Base-by-base conservation (phyloP, 257 asterid genomes). In the Rubia yunnanensis region DNA sequence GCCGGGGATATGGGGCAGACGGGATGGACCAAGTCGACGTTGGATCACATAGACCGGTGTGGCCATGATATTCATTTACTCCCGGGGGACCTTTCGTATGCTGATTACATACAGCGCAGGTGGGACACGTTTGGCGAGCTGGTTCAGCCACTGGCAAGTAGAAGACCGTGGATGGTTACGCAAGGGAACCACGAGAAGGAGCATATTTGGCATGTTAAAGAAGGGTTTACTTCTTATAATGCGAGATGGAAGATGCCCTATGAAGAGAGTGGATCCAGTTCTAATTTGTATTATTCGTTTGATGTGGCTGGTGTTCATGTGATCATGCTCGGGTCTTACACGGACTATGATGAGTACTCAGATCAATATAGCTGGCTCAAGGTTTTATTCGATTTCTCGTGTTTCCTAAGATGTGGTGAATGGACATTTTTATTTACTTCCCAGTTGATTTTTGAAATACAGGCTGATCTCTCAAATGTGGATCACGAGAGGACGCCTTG, bases 121-220 rank as follows among this genome's bases (percentile, higher is more conserved):
- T 94, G 99, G 99, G 99, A 94, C 78, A 85, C 98, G 0, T 94
- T 88, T 48, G 99, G 99, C 28, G 82, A 85, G 78, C 83, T 94
- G 62, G 95, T 94, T 70, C 88, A 94, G 83, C 99, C 96, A 3
- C 88, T 90, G 59, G 99, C 99, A 2, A 94, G 99, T 70, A 68
- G 86, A 30, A 88, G 92, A 36, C 99, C 99, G 2, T 94, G 99
- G 99, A 94, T 94, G 99, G 99, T 94, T 78, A 90, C 99, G 14
- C 95, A 90, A 76, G 99, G 99, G 67, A 90, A 94, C 80, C 99
- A 86, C 59, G 97, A 89, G 77, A 75, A 78, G 84, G 99, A 89
- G 87, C 48, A 27, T 22, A 77, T 94, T 60, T 95, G 81, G 1
- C 31, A 86, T 7, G 5, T 94, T 35, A 77, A 73, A 69, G 85